Percentiles rank a stretch among this genome's conserved stretches.
Evolutionary conservation across 129 eudicot species (phyloP).

Genomic region (Arctium minus): DNA sequence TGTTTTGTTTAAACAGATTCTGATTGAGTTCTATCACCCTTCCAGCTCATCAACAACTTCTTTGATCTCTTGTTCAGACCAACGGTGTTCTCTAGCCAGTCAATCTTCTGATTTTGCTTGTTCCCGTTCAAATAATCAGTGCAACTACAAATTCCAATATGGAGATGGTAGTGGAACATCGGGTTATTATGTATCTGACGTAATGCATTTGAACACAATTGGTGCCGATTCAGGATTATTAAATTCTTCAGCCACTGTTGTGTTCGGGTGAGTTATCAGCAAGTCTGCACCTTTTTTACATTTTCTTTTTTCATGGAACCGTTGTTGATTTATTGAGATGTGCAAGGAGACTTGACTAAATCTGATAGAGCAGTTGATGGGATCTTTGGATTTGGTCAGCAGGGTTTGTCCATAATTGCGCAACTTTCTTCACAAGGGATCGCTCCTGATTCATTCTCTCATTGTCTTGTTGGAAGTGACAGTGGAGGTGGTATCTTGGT

Average conservation of each 20-base stretch:
- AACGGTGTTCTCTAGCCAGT: constrained; percentile 64
- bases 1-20: constrained; percentile 41
- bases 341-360: constrained; percentile 74
- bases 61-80: constrained; percentile 67
- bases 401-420: constrained; percentile 79
- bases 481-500: constrained; percentile 92
- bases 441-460: constrained; percentile 78
- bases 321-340: constrained; percentile 14
- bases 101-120: constrained; percentile 72
- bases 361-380: constrained; percentile 95
- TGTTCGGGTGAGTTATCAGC: constrained; percentile 70
- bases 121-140: constrained; percentile 47
- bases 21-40: constrained; percentile 72
- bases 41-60: constrained; percentile 64
- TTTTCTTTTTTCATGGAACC: not conserved
- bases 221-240: constrained; percentile 45
- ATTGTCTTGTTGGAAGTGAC: constrained; percentile 76
- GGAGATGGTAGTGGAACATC: constrained; percentile 96
- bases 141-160: constrained; percentile 82
- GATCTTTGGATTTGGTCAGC: constrained; percentile 96
- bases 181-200: constrained; percentile 78
- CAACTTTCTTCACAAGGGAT: constrained; percentile 85
- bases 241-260: constrained; percentile 76
- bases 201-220: constrained; percentile 63
- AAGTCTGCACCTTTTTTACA: not conserved